Conservation (phyloP, 176 grass and related monocot species). For the Hordeum marinum region DNA sequence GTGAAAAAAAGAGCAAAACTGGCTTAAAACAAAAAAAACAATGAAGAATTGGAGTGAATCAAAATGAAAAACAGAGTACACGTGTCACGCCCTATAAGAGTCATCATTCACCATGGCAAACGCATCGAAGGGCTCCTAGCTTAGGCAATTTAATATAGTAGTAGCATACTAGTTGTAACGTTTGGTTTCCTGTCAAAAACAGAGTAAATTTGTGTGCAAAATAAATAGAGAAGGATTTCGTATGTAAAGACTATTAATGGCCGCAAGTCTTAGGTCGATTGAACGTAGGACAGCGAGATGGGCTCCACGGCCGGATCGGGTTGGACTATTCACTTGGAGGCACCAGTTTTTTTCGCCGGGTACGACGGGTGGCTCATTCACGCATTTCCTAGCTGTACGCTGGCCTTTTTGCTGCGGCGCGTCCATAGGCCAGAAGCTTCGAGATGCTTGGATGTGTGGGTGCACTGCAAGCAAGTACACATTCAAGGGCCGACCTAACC, state of each 20-base stretch:
- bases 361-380: not conserved
- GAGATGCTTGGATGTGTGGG: not conserved
- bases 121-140: too few species aligned
- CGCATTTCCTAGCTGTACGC: not conserved
- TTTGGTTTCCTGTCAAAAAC: not conserved
- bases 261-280: constrained; percentile 10
- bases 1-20: too few species aligned
- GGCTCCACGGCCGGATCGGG: not conserved
- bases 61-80: too few species aligned
- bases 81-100: too few species aligned
- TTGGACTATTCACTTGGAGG: not conserved
- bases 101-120: too few species aligned
- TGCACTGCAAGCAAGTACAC: not conserved
- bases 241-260: not conserved
- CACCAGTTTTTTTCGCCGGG: not conserved
- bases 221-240: not conserved
- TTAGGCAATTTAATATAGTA: too few species aligned
- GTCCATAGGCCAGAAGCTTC: not conserved
- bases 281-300: not conserved
- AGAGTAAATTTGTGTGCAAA: not conserved
- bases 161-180: too few species aligned
- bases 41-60: too few species aligned
- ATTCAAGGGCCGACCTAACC: not conserved
- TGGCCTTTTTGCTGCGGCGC: too few species aligned
- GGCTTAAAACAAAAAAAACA: too few species aligned